Percentiles rank a stretch among this genome's conserved stretches.
Conservation (phyloP, 148 eudicot genomes). For the Rhododendron kiyosumense region DNA sequence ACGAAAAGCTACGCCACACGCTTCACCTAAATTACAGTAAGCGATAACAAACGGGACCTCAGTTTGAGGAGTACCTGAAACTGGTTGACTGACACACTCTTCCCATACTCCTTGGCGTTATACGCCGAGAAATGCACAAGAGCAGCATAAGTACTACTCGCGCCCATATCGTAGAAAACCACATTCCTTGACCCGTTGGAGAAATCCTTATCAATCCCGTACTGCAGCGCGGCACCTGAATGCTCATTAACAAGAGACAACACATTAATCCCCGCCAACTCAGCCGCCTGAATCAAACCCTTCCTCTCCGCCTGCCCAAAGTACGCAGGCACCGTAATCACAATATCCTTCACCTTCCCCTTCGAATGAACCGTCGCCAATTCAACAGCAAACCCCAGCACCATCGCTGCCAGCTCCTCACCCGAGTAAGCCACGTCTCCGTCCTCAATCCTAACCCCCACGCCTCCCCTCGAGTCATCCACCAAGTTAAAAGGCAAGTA, state of each 20-base stretch:
- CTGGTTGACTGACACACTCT: constrained; percentile 81
- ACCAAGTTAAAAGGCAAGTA: constrained; percentile 59
- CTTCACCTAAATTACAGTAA: not conserved
- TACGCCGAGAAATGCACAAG: constrained; percentile 91
- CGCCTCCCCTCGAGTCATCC: constrained; percentile 45
- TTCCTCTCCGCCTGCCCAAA: constrained; percentile 91
- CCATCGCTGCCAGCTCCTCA: constrained; percentile 89
- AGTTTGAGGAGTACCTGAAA: constrained; percentile 59
- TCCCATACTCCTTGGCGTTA: constrained; percentile 75
- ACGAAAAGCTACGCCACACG: no score
- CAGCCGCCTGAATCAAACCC: constrained; percentile 67
- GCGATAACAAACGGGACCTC: not conserved
- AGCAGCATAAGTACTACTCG: constrained; percentile 85
- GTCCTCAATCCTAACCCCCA: constrained; percentile 47
- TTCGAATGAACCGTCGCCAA: constrained; percentile 79
- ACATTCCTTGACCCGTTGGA: constrained; percentile 79
- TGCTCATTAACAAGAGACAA: constrained; percentile 82
- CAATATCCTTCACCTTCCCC: constrained; percentile 66
- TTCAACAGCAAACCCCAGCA: constrained; percentile 45
- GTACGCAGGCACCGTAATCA: constrained; percentile 83
- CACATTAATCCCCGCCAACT: constrained; percentile 79
- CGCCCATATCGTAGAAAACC: constrained; percentile 91
- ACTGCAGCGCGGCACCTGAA: constrained; percentile 91
- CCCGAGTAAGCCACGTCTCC: constrained; percentile 44
- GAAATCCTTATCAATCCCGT: constrained; percentile 96